phyloP scores from a whole-genome alignment of 345 rosid species.

The Hibiscus syriacus region DNA sequence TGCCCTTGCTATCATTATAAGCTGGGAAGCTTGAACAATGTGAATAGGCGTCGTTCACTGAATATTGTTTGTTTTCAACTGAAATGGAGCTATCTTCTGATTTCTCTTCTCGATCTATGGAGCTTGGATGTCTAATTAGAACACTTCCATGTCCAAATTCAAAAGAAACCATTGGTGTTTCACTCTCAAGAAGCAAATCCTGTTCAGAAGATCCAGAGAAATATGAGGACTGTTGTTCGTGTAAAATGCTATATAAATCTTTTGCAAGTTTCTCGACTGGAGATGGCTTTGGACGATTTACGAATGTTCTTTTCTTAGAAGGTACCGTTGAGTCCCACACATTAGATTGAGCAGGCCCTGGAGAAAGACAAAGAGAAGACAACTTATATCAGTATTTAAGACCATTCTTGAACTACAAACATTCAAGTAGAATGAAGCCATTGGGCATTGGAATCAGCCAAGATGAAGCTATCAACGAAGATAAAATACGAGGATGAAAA shows the following conservation, averaged over 20 bases:
- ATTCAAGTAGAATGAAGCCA: neutral
- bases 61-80: conserved; percentile 58
- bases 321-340: conserved; percentile 89
- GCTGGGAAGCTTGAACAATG: conserved; percentile 35
- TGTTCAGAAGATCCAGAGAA: conserved; percentile 83
- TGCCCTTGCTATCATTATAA: conserved; percentile 27
- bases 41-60: conserved; percentile 56
- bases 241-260: conserved; percentile 74
- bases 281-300: conserved; percentile 73
- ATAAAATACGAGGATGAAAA: neutral
- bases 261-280: conserved; percentile 87
- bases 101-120: conserved; percentile 85
- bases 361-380: conserved; percentile 9
- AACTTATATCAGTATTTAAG: conserved; percentile 2
- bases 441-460: neutral
- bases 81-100: conserved; percentile 96
- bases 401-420: conserved; percentile 2
- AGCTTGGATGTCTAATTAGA: conserved; percentile 74
- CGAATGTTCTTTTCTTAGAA: conserved; percentile 82
- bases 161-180: conserved; percentile 85
- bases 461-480: neutral
- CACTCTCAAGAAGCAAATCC: conserved; percentile 87
- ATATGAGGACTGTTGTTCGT: conserved; percentile 88
- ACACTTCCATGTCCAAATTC: conserved; percentile 97
- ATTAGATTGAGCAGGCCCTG: conserved; percentile 83